phyloP scores from a whole-genome alignment of 78 protist species.

The Isochrysis galbana region DNA sequence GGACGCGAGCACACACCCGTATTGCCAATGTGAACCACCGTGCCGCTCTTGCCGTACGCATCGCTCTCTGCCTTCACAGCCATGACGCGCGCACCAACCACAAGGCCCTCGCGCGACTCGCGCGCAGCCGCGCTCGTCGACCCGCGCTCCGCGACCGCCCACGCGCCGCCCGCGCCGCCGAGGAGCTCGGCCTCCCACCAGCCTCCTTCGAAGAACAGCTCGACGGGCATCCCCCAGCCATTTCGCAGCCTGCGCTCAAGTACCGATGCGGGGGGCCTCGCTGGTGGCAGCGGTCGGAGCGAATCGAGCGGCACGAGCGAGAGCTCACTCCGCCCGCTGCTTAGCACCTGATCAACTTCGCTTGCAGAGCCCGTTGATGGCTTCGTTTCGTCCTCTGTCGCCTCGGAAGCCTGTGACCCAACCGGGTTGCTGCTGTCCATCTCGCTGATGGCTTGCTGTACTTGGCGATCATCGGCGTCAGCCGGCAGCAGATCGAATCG shows the following conservation, averaged over 20 bases:
- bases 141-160: not conserved
- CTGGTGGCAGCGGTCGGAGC: not conserved
- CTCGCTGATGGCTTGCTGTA: no score
- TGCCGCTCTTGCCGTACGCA: no score
- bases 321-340: no score
- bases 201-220: not conserved
- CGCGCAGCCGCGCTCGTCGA: not conserved
- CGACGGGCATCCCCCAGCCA: not conserved
- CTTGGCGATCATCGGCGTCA: no score
- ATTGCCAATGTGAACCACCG: no score
- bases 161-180: not conserved
- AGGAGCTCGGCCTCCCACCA: not conserved
- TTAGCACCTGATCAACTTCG: no score
- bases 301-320: not conserved
- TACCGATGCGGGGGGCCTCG: not conserved
- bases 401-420: no score
- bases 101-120: not conserved
- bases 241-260: not conserved
- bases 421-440: no score
- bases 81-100: no score
- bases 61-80: no score
- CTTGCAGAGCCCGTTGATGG: no score
- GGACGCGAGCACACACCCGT: no score
- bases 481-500: not conserved
- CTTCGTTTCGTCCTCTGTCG: not conserved